Evolutionary conservation across 129 eudicot species (phyloP).

Genomic region (Helianthus annuus): HanXRQr2.0-SUNRISE NC_035449.2:4098733-4099232

Average conservation of each 20-base stretch:
- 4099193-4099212: too few relatives aligned
- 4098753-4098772: too few relatives aligned
- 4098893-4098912: slow-evolving; percentile 78
- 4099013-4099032: slow-evolving; percentile 73
- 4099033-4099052: slow-evolving; percentile 86
- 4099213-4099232: too few relatives aligned
- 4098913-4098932: slow-evolving; percentile 77
- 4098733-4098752: too few relatives aligned
- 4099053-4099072: slow-evolving; percentile 72
- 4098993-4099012: slow-evolving; percentile 77
- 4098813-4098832: background rate
- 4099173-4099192: too few relatives aligned
- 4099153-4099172: too few relatives aligned
- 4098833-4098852: background rate
- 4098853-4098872: background rate
- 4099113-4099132: background rate
- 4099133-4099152: background rate
- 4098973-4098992: slow-evolving; percentile 90
- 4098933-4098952: slow-evolving; percentile 72
- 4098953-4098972: slow-evolving; percentile 73
- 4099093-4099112: background rate
- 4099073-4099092: slow-evolving; percentile 54
- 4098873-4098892: slow-evolving; percentile 84
- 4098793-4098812: too few relatives aligned
- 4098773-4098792: too few relatives aligned